Conservation (phyloP, 768 basidiomycete genomes). For the Tylopilus cervinicoccineus region DNA sequence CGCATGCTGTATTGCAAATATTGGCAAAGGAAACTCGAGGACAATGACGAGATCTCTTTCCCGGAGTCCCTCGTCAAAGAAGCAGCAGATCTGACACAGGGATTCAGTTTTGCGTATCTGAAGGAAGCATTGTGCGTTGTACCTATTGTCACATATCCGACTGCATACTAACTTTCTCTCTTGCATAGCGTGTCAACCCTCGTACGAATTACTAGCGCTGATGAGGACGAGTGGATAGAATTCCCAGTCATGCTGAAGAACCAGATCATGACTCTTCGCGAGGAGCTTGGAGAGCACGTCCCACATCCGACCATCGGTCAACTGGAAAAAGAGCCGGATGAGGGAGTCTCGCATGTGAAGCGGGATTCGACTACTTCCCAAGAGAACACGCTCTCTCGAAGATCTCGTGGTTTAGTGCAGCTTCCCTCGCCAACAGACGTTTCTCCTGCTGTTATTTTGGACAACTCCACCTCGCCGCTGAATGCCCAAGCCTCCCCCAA, state of each 20-base stretch:
- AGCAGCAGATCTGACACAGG: constrained; percentile 54
- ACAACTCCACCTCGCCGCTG: background rate
- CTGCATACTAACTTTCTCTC: background rate
- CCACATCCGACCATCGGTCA: background rate
- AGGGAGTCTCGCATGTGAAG: background rate
- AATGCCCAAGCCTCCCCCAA: background rate
- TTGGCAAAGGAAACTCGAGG: constrained; percentile 74
- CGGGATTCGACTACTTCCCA: background rate
- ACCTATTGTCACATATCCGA: background rate
- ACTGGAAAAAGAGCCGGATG: background rate
- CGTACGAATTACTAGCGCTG: constrained; percentile 55
- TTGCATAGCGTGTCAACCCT: constrained; percentile 62
- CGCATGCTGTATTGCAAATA: constrained; percentile 67
- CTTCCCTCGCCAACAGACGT: background rate
- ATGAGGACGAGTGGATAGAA: constrained; percentile 42
- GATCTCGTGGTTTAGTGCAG: background rate
- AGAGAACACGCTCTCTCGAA: background rate
- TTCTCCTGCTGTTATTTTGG: background rate
- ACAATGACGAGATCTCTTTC: constrained; percentile 61
- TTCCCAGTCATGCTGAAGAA: constrained; percentile 51
- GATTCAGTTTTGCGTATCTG: constrained; percentile 84
- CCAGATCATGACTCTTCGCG: constrained; percentile 59
- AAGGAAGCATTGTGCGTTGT: constrained; percentile 81
- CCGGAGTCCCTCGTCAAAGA: constrained; percentile 60
- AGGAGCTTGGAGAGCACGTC: constrained; percentile 55